A percentile compares a stretch with the other conserved stretches of the same genome.
Conservation (phyloP, 208 protist genomes). For the Leishmania mexicana region DNA sequence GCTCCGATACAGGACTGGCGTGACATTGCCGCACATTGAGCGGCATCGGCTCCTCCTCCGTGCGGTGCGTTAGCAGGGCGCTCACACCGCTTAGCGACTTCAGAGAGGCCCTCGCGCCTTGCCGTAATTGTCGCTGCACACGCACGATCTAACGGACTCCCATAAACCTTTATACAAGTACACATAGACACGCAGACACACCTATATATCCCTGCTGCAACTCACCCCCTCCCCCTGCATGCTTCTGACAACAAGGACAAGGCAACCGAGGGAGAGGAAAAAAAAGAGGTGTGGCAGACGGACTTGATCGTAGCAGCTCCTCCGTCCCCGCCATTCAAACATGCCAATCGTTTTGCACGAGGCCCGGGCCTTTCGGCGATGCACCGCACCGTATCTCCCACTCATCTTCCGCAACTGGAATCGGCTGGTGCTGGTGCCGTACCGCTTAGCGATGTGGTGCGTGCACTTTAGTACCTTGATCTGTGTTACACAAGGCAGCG, state of each 20-base stretch:
- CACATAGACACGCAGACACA: neutral
- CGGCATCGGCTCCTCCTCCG: neutral
- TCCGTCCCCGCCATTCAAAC: neutral
- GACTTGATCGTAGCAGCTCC: neutral
- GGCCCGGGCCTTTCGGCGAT: conserved; percentile 13
- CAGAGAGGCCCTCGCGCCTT: neutral
- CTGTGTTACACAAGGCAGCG: conserved; percentile 47
- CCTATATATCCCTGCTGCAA: neutral
- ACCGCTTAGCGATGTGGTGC: conserved; percentile 44
- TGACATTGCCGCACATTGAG: neutral
- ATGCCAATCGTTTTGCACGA: conserved; percentile 30
- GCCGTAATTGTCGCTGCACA: neutral
- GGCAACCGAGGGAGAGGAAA: neutral
- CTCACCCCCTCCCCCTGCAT: neutral
- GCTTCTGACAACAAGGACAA: neutral
- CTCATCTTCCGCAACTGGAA: conserved; percentile 47
- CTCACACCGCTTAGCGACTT: neutral
- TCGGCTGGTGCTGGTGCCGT: conserved; percentile 54
- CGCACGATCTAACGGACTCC: neutral
- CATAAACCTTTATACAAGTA: neutral
- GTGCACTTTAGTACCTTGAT: conserved; percentile 67
- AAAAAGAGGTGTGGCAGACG: neutral
- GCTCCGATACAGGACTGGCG: neutral
- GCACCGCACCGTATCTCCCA: conserved; percentile 12
- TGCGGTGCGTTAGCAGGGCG: neutral